phyloP scores from a whole-genome alignment of 495 filamentous ascomycete genomes.

The Tuber borchii region DNA sequence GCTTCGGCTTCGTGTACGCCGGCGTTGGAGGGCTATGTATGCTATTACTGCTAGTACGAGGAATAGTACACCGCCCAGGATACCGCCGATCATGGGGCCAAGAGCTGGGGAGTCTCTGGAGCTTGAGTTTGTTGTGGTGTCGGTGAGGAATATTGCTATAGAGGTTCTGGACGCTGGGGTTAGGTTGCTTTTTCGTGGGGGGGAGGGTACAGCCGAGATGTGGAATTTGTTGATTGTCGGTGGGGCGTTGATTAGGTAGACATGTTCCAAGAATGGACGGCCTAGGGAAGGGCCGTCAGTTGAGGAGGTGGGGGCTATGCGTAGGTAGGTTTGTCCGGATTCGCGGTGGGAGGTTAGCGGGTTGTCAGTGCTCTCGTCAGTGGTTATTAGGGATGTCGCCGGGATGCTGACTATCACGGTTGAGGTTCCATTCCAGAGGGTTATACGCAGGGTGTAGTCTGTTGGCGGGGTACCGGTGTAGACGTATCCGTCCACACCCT shows the following conservation, averaged over 20 bases:
- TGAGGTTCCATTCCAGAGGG: constrained; percentile 32
- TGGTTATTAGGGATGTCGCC: constrained; percentile 32
- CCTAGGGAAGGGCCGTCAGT: constrained; percentile 32
- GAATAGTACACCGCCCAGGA: constrained; percentile 31
- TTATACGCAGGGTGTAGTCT: constrained; percentile 34
- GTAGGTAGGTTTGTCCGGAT: constrained; percentile 34
- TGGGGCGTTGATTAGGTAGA: constrained; percentile 37
- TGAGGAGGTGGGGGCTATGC: constrained; percentile 28
- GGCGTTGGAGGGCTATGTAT: constrained; percentile 18
- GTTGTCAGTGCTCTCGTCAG: constrained; percentile 28
- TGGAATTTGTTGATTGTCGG: constrained; percentile 33
- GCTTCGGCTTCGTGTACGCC: constrained; percentile 11
- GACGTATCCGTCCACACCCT: constrained; percentile 33
- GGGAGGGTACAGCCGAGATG: constrained; percentile 32
- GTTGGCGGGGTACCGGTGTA: constrained; percentile 23
- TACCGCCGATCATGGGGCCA: constrained; percentile 38
- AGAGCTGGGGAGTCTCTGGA: constrained; percentile 12
- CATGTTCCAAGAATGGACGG: constrained; percentile 36
- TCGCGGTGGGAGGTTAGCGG: constrained; percentile 32
- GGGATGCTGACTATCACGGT: constrained; percentile 26
- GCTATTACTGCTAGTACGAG: constrained; percentile 13
- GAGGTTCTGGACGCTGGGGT: constrained; percentile 31
- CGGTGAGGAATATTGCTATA: constrained; percentile 24
- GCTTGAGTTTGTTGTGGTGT: neutral
- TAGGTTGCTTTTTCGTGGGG: constrained; percentile 19